Evolutionary conservation across 805 yeast species (phyloP).

Genomic region (Nakazawaea anatomiae): DNA sequence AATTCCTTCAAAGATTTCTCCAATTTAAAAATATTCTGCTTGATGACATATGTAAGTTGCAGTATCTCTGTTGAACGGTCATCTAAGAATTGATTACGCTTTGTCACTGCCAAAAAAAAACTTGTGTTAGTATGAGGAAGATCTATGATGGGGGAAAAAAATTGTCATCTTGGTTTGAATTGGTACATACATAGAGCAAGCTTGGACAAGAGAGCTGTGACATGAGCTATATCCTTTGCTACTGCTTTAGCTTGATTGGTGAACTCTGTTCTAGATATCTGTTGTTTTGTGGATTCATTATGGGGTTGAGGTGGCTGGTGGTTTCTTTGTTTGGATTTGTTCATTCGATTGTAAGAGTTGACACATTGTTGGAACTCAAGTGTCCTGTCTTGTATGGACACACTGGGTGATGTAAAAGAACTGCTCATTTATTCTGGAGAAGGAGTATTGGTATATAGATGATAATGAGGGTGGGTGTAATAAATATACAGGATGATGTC

Average conservation of each 20-base stretch:
- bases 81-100: slow-evolving; percentile 84
- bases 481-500: too few relatives aligned
- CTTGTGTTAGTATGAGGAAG: too few relatives aligned
- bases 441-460: too few relatives aligned
- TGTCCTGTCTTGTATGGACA: slow-evolving; percentile 71
- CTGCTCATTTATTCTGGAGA: background rate
- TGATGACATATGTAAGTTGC: slow-evolving; percentile 80
- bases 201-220: slow-evolving; percentile 74
- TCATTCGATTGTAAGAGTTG: slow-evolving; percentile 57
- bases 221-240: slow-evolving; percentile 84
- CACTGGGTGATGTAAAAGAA: background rate
- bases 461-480: too few relatives aligned
- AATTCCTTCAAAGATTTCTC: slow-evolving; percentile 63
- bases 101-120: slow-evolving; percentile 45
- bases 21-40: slow-evolving; percentile 80
- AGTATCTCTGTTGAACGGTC: slow-evolving; percentile 93
- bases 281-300: slow-evolving; percentile 18
- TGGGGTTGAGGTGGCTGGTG: slow-evolving; percentile 13
- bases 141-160: too few relatives aligned
- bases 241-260: slow-evolving; percentile 68
- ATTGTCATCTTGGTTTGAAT: too few relatives aligned
- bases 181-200: slow-evolving; percentile 47
- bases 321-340: slow-evolving; percentile 33
- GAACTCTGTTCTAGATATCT: slow-evolving; percentile 52
- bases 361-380: slow-evolving; percentile 92